Evolutionary conservation across 1,284 basidiomycete species (phyloP), one percentile per base, ranked within the genome.

Genomic region (Fomitiporia mediterranea): DNA sequence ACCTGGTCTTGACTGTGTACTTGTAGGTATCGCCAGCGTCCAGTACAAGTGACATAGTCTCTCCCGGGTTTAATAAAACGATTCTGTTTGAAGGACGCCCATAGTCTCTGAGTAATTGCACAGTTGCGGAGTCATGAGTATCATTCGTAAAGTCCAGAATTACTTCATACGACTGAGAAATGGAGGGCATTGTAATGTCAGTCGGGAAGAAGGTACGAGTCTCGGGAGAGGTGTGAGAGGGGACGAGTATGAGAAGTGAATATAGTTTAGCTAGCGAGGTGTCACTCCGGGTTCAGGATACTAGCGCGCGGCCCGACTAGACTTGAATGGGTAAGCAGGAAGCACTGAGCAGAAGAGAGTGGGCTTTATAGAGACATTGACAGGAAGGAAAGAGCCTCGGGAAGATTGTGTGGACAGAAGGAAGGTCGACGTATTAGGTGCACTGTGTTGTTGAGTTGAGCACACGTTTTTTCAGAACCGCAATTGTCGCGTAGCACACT

Each of bases 101-200:
- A 61, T 86, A 86, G 68, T 86, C 81, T 40, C 77, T 75, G 56
- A 83, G 69, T 27, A 84, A 73, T 67, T 87, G 84, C 27, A 87
- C 73, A 42, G 83, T 82, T 57, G 82, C 78, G 53, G 74, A 77
- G 64, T 84, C 81, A 62, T 74, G 77, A 11, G 82, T 84, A 63
- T 87, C 84, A 68, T 87, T 87, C 56, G 76, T 79, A 66, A 87
- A 78, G 68, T 83, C 81, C 65, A 87, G 78, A 56, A 80, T 73
- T 65, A 86, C 76, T 66, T 85, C 83, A 69, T 83, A 85, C 59
- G 66, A 72, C 60, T 76, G 72, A 23, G 76, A 75, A 71, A 76
- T 66, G 63, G 69, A 72, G 65, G 78, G 78, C 78, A 80, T 80
- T 59, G 51, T 53, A 50, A 39, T 15, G 21, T 28, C 40, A 38